Evolutionary conservation across 176 grass and related monocot genomes (phyloP), one percentile per base, ranked within the genome.

Genomic region (Cenchrus purpureus): DNA sequence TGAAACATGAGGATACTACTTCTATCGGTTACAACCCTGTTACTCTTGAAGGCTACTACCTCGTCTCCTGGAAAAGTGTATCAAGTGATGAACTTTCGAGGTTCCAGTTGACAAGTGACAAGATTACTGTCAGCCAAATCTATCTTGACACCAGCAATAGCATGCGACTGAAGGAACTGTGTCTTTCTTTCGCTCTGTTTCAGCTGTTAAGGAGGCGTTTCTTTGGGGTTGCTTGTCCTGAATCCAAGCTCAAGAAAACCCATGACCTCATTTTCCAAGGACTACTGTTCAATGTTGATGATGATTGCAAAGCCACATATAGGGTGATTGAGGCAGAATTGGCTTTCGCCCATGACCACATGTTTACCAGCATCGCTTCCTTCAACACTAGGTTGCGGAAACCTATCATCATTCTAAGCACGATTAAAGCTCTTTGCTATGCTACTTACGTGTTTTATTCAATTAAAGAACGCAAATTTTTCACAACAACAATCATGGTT

Each of bases 151-250:
- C 0, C 1, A 19, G 37, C 17, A 48, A 22, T n/a, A 48, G n/a
- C 22, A 2, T 6, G 45, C 44, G n/a, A 43, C 5, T 72, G 20
- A 72, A 72, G 43, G 69, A 72, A 1, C 1, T 50, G 10, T 25
- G 20, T 50, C 34, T 34, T 3, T 34, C 34, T 34, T 34, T 34
- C 34, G 34, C 34, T 34, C 34, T 34, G 34, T 34, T 72, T 50
- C 69, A 72, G 69, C 43, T 72, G 43, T 49, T 71, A 49, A 71
- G 68, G 44, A n/a, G 68, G 68, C 68, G 68, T 71, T 49, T 71
- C 68, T 71, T 71, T 16, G 43, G 43, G 43, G 19, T 71, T 48
- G 3, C 68, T 71, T 71, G 68, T 49, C 68, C 43, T 48, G 68
- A 71, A 49, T 71, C 68, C 68, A 49, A 71, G 43, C 68, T 71